Conservation (phyloP, 83 land plant species). For the Thuja plicata region DNA sequence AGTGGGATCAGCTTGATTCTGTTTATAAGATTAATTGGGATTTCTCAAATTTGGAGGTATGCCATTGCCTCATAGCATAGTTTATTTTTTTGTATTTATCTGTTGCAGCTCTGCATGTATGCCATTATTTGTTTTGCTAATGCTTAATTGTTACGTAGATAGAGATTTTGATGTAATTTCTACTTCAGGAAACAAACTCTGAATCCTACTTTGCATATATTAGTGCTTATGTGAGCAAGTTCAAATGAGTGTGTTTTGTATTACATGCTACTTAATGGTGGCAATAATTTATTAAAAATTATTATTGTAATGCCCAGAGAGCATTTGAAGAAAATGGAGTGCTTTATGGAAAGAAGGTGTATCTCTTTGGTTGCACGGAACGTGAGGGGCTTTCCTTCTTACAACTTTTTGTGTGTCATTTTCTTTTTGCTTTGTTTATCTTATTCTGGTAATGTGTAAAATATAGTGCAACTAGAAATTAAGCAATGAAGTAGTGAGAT, state of each 20-base stretch:
- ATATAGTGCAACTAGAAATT: neutral
- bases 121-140: neutral
- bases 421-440: neutral
- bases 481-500: neutral
- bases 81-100: neutral
- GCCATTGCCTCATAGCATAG: constrained; percentile 11
- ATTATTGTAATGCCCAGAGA: constrained; percentile 34
- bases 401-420: neutral
- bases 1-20: constrained; percentile 95
- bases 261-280: neutral
- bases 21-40: constrained; percentile 83
- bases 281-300: neutral
- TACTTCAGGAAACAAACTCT: neutral
- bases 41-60: constrained; percentile 87
- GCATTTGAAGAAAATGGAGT: constrained; percentile 72
- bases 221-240: neutral
- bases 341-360: constrained; percentile 75
- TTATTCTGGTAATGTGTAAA: neutral
- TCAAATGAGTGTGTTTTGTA: neutral
- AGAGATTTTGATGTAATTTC: neutral
- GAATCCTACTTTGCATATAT: neutral
- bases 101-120: neutral
- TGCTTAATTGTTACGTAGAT: neutral
- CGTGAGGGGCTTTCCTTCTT: constrained; percentile 53
- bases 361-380: constrained; percentile 92